Evolutionary conservation across 78 protist species (phyloP), one percentile per base, ranked within the genome.

Genomic region (Acrasis kona): DNA sequence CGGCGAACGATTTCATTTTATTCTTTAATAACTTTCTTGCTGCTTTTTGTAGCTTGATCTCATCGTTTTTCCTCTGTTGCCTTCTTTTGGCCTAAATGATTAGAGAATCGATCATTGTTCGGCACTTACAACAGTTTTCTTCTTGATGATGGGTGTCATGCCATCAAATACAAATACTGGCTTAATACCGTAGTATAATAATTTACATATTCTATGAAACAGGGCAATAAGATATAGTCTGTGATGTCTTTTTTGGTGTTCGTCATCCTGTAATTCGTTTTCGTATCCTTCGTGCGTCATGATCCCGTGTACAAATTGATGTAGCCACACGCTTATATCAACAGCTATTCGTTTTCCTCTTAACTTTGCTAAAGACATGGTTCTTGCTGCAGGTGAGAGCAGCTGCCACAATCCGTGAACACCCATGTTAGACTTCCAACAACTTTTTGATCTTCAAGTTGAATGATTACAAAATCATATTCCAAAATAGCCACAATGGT

Each of bases 111-210:
- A n/a, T n/a, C n/a, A n/a, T n/a, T n/a, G 19, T 50, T 50, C 19
- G 19, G 19, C 61, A 50, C 61, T n/a, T n/a, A 50, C 61, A 50
- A 50, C 19, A n/a, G 61, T 50, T 32, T 12, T 1, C 31, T 9
- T 31, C 74, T 85, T 79, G 36, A 79, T 36, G 1, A 70, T 70
- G 5, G 85, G 89, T 10, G 86, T 74, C 0, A 35, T 67, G 7
- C 92, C 92, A 10, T 81, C 92, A 10, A 83, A 89, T 34, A 89
- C 89, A 9, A 89, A 41, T n/a, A 84, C 80, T 0, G 88, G 92
- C 39, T 38, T 27, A 34, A 81, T 58, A 27, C 40, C 28, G 58
- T 41, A 67, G 40, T 37, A 70, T 35, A 89, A 35, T 34, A 89
- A 84, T 36, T 64, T 72, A 70, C 79, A 69, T 3, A 82, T 1